These are phyloP conservation scores for Aristolochia contorta DNA, from an alignment of 164 flowering plant genomes.

Conservation along the genomic window DNA sequence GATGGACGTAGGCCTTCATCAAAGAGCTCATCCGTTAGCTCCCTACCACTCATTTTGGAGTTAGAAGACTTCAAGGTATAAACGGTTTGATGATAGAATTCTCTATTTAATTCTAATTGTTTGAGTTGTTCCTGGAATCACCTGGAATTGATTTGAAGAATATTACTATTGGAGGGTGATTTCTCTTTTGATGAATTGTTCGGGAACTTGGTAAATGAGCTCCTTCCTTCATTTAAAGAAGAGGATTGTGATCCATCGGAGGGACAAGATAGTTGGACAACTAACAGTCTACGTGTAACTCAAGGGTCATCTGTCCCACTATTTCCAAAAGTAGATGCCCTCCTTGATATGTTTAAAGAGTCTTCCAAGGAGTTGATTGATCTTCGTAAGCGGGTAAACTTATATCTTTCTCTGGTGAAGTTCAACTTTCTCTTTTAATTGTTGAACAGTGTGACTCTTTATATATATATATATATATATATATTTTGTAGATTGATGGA, in stretches of 20 bases:
- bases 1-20: slow-evolving; percentile 30
- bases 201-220: slow-evolving; percentile 82
- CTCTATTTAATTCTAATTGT: neutral
- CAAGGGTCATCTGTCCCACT: slow-evolving; percentile 49
- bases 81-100: neutral
- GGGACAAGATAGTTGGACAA: slow-evolving; percentile 49
- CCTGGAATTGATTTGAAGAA: neutral
- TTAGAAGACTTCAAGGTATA: slow-evolving; percentile 87
- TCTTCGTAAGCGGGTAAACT: slow-evolving; percentile 62
- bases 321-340: slow-evolving; percentile 90
- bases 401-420: no score
- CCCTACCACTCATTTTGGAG: slow-evolving; percentile 75
- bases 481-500: slow-evolving; percentile 65
- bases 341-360: slow-evolving; percentile 70
- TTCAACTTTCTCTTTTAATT: no score
- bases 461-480: no score
- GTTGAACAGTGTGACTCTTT: no score
- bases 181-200: slow-evolving; percentile 97
- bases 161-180: slow-evolving; percentile 50
- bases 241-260: slow-evolving; percentile 67
- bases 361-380: slow-evolving; percentile 79
- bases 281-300: slow-evolving; percentile 48
- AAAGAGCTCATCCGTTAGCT: slow-evolving; percentile 36
- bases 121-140: neutral
- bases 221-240: slow-evolving; percentile 72